Conservation (phyloP, 164 flowering plant genomes). For the Umbellularia californica region DNA sequence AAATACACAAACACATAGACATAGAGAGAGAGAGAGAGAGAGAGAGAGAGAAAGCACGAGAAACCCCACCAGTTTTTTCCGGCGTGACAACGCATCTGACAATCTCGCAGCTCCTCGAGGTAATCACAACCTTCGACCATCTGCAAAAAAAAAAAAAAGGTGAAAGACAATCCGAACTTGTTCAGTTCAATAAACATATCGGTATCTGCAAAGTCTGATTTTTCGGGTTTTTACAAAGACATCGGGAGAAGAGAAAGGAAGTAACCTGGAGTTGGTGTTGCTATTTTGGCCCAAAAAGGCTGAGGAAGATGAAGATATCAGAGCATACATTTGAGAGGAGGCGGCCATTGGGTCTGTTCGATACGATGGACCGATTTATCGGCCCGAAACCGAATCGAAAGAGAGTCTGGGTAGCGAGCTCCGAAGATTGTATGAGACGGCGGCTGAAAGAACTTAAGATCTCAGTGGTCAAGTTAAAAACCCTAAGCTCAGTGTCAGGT, state of each 20-base stretch:
- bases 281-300: conserved; percentile 38
- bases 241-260: neutral
- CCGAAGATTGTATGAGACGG: neutral
- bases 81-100: conserved; percentile 50
- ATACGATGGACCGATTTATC: too few relatives aligned
- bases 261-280: conserved; percentile 31
- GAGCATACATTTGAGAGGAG: conserved; percentile 26
- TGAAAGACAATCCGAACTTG: neutral
- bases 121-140: conserved; percentile 25
- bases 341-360: conserved; percentile 21
- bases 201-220: too few relatives aligned
- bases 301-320: conserved; percentile 57
- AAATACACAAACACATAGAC: neutral
- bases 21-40: neutral
- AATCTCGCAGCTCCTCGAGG: conserved; percentile 19
- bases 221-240: too few relatives aligned
- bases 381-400: too few relatives aligned
- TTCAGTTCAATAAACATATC: too few relatives aligned
- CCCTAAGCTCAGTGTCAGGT: too few relatives aligned
- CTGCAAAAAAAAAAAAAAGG: conserved; percentile 19
- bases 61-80: conserved; percentile 42
- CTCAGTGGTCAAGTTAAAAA: too few relatives aligned
- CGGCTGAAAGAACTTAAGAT: too few relatives aligned
- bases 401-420: neutral
- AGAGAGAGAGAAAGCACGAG: too few relatives aligned